Evolutionary conservation across 2,329 filamentous ascomycete genomes (phyloP), one percentile per base, ranked within the genome.

Genomic region (Aspergillus niger): DNA sequence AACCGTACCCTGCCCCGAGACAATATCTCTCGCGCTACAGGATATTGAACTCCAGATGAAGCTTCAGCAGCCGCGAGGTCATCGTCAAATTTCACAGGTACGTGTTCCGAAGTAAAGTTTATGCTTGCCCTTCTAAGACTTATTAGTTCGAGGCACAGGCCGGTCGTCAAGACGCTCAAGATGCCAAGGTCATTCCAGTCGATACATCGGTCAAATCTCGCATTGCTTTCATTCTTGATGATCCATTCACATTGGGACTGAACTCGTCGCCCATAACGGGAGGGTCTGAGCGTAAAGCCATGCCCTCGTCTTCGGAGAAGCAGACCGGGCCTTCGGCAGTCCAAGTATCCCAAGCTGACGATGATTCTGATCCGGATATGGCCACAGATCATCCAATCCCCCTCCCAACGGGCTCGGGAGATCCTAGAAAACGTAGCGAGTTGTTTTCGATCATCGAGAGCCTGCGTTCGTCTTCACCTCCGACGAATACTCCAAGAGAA

Each of bases 401-500:
- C 3, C 77, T 81, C 4, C 75, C 78, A 13, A 76, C 74, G 0
- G 72, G 73, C 20, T 66, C 71, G 3, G 88, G 91, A 58, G 91
- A 90, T 0, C 91, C 95, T 67, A 77, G 88, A 53, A 91, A 96
- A 71, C 83, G 83, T 49, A 76, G 76, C 8, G 86, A 89, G 64
- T 85, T 84, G 24, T 84, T 85, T 5, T 82, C 82, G 0, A 80
- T 94, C 63, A 94, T 92, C 66, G 82, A 89, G 1, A 85, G 89
- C 20, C 81, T 93, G 26, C 81, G 82, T 30, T 88, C 87, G 13
- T 75, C 74, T 11, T 75, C 75, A 3, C 67, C 69, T 2, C 67
- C 70, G 5, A 62, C 63, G 4, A 55, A 72, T 66, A 64, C 74
- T 56, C 68, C 69, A 60, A 67, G 63, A 60, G 58, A 67, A 61